Conservation (phyloP, 2,329 filamentous ascomycete species). For the Zymoseptoria pseudotritici region DNA sequence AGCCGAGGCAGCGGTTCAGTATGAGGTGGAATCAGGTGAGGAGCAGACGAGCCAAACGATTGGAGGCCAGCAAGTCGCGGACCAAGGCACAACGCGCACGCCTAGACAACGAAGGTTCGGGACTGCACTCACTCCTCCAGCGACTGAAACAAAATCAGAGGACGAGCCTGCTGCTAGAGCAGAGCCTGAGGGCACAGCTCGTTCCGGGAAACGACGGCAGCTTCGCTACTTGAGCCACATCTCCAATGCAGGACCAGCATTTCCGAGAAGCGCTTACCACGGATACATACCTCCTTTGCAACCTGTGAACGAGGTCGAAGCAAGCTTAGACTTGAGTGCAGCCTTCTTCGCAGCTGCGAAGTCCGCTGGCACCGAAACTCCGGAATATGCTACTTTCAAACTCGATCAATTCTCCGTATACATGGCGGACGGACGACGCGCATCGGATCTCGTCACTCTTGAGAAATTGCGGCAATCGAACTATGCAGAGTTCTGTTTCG, state of each 20-base stretch:
- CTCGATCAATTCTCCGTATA: conserved; percentile 18
- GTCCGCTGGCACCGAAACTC: background rate
- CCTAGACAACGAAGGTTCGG: background rate
- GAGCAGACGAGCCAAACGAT: background rate
- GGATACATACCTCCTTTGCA: conserved; percentile 5
- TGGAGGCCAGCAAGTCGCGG: background rate
- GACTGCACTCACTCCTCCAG: background rate
- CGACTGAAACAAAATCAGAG: background rate
- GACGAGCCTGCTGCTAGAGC: background rate
- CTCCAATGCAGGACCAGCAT: conserved; percentile 1
- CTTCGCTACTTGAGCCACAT: background rate
- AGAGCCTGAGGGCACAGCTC: background rate
- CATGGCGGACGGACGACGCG: conserved; percentile 4
- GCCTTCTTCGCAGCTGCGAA: conserved; percentile 1
- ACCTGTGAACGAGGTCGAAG: conserved; percentile 3
- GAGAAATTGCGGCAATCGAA: conserved; percentile 9
- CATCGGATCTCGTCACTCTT: conserved; percentile 9
- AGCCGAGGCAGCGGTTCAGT: background rate
- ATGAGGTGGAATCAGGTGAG: too few species aligned
- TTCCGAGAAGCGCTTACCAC: conserved; percentile 7
- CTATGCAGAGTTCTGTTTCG: conserved; percentile 44
- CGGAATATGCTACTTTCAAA: conserved; percentile 9
- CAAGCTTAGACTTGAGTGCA: conserved; percentile 1
- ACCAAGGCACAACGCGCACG: background rate
- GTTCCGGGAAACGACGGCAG: background rate